Base-by-base conservation (phyloP, 179 eudicot genomes). In the Gypsophila paniculata region DNA sequence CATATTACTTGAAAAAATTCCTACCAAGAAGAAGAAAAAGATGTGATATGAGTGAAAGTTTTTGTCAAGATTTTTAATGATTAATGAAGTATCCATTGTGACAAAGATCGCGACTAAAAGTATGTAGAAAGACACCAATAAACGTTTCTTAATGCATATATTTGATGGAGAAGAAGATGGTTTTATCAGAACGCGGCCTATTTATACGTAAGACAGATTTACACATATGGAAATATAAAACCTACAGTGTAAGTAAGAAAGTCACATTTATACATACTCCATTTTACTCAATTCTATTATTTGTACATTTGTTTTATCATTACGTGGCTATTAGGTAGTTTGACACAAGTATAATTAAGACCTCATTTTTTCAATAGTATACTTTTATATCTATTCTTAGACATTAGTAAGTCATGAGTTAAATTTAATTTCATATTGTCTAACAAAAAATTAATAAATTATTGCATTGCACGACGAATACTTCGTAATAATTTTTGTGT, bases 21-120 rank as follows among this genome's bases (percentile, higher is more conserved):
- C 75, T 7, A 53, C 6, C 8, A 73, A 5, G 32, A 32, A 11
- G 21, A 63, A 10, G 14, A 73, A 26, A 3, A 73, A 64, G 6
- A 9, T 12, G 21, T 70, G 75, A 53, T 36, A 32, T 36, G 21
- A n/a, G 29, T 32, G 65, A 59, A 58, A 61, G 48, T 51, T 21
- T 2, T 15, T 14, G 34, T 5, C 6, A 51, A 61, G 57, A 62
- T 32, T 5, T 32, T 13, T 11, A 8, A 6, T 55, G 26, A 66
- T 61, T 19, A 62, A 13, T 72, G 32, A 8, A 51, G 22, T 42
- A 65, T 65, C 23, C 63, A 55, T 38, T 32, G 19, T 38, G 14
- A 15, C 11, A 36, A 29, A 38, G 62, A 9, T 29, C 22, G 12
- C 21, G 6, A 19, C 34, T 11, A 13, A 39, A 65, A 18, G 39